phyloP scores from a whole-genome alignment of 306 rosid genomes.

The Amphicarpaea edgeworthii region DNA sequence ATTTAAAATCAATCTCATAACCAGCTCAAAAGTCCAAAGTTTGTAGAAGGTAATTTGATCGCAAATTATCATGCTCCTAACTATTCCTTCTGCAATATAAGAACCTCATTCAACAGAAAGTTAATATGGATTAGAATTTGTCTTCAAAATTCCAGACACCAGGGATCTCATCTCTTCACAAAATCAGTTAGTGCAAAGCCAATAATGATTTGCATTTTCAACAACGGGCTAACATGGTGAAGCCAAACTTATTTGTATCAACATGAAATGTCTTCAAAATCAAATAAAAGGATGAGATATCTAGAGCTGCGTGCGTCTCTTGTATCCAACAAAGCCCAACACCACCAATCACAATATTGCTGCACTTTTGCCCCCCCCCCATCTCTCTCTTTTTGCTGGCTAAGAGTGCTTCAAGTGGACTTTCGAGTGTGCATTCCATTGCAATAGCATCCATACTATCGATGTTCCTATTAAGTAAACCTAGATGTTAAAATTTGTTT shows the following conservation, averaged over 20 bases:
- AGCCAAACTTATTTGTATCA: constrained; percentile 1
- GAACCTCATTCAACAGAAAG: constrained; percentile 1
- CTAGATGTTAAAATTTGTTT: neutral
- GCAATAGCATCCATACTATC: constrained; percentile 87
- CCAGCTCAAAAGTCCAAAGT: too few relatives aligned
- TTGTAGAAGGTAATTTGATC: too few relatives aligned
- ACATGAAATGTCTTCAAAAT: constrained; percentile 21
- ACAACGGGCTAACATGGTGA: neutral
- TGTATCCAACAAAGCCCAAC: constrained; percentile 19
- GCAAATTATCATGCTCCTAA: constrained; percentile 4
- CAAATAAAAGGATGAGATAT: constrained; percentile 6
- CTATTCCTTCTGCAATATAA: neutral
- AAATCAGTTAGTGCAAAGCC: neutral
- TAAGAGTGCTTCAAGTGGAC: constrained; percentile 52
- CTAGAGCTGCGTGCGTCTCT: constrained; percentile 14
- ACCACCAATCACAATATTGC: neutral
- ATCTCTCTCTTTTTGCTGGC: constrained; percentile 37
- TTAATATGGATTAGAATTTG: neutral
- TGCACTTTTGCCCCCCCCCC: neutral
- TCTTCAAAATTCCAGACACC: constrained; percentile 7
- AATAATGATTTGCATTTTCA: constrained; percentile 18
- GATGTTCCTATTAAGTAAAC: constrained; percentile 74
- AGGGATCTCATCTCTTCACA: neutral
- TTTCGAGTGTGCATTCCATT: constrained; percentile 75
- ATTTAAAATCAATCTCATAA: too few relatives aligned